Evolutionary conservation across 2,329 filamentous ascomycete genomes (phyloP), one percentile per base, ranked within the genome.

Genomic region (Dendryphion nanum): DNA sequence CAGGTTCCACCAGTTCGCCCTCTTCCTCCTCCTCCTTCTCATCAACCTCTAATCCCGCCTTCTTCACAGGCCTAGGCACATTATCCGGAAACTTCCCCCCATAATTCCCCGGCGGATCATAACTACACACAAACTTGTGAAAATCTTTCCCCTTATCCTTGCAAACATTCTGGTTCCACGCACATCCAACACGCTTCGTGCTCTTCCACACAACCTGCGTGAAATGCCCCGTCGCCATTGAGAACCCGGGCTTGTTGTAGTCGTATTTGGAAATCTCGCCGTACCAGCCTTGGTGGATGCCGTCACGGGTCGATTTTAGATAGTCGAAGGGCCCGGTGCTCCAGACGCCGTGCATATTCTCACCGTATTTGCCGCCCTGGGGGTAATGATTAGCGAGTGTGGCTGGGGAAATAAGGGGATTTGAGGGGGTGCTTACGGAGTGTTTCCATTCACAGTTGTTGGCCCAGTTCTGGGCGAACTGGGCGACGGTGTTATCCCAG

Each of bases 271-370:
- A 15, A 29, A 39, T 34, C 30, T 39, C 37, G 14, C 15, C 18
- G 23, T 39, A 39, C 37, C 37, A 39, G 30, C 37, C 37, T 18
- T 39, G 16, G 30, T 33, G 30, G 37, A 39, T 39, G 20, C 14
- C 37, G 7, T 18, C 15, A 16, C 31, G 18, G 18, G 37, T 34
- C 20, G 33, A 14, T 15, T 39, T 39, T 16, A 18, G 33, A 30
- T 26, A 39, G 20, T 39, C 37, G 16, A 39, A 18, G 20, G 37
- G 15, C 12, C 30, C 30, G 16, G 18, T 26, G 10, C 16, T 34
- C 37, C 37, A 34, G 12, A n/a, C 6, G 23, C 37, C 37, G 30
- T 33, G 23, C 14, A 39, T 18, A 20, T 39, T 39, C 21, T 39
- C 37, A 20, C 37, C 37, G 30, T 39, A 39, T 18, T 10, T 15